These are phyloP conservation scores for Rhododendron griersonianum DNA, from an alignment of 148 eudicot genomes.

Conservation along the genomic window DNA sequence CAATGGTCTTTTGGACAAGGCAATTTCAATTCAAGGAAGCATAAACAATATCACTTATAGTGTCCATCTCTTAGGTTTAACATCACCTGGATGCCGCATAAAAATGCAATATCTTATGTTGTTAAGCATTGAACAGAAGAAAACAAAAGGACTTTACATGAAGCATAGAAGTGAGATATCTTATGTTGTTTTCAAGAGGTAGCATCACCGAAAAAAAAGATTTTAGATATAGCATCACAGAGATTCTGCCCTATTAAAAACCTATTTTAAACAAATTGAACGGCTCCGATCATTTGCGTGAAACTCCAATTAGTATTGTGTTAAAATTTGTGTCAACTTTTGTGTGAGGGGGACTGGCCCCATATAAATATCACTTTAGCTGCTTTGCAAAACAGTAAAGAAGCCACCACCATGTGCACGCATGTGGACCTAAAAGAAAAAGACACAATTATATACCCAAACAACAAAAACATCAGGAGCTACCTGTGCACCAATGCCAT, in stretches of 20 bases:
- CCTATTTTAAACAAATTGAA: too few species aligned
- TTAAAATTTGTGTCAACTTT: too few species aligned
- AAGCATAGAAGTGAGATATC: not conserved
- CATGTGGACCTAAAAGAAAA: not conserved
- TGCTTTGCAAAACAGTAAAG: not conserved
- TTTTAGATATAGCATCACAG: not conserved
- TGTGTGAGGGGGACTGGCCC: too few species aligned
- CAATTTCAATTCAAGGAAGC: not conserved
- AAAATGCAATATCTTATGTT: not conserved
- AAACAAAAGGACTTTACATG: not conserved
- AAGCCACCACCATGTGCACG: not conserved
- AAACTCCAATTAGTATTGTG: too few species aligned
- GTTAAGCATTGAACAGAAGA: not conserved
- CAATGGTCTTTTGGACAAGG: not conserved
- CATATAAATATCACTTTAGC: not conserved
- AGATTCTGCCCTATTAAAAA: not conserved
- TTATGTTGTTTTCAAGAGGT: not conserved
- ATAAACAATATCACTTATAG: not conserved
- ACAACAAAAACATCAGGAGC: not conserved
- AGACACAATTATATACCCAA: not conserved
- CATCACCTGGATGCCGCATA: not conserved
- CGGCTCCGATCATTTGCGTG: too few species aligned
- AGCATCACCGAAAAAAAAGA: not conserved
- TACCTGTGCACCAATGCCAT: slow-evolving; percentile 80
- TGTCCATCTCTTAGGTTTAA: not conserved